Evolutionary conservation across 2,329 filamentous ascomycete species (phyloP).

Genomic region (Hypocrella siamensis): DNA sequence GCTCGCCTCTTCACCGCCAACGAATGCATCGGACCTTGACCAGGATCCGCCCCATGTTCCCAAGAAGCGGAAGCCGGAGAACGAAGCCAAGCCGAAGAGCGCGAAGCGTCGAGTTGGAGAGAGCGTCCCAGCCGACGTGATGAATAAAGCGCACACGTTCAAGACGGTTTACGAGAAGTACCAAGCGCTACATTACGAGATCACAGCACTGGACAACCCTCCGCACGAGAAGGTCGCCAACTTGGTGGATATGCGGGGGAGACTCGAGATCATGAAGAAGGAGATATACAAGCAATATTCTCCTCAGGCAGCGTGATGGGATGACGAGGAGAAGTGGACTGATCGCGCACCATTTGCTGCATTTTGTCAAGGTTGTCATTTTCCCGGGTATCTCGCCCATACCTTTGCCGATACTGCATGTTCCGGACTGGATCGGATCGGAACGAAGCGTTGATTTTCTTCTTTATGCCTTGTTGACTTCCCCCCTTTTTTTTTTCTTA

Average conservation of each 20-base stretch:
- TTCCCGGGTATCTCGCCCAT: too few relatives aligned
- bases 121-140: constrained; percentile 23
- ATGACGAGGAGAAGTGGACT: too few relatives aligned
- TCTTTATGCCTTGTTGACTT: too few relatives aligned
- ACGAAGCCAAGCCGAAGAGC: constrained; percentile 9
- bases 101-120: constrained; percentile 15
- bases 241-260: constrained; percentile 37
- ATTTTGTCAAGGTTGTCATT: too few relatives aligned
- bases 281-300: constrained; percentile 36
- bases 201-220: constrained; percentile 33
- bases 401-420: too few relatives aligned
- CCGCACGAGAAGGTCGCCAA: constrained; percentile 32
- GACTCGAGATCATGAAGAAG: constrained; percentile 39
- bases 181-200: constrained; percentile 37
- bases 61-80: constrained; percentile 29
- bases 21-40: constrained; percentile 48
- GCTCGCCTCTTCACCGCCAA: constrained; percentile 48
- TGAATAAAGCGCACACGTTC: constrained; percentile 39
- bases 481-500: neutral
- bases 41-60: constrained; percentile 14
- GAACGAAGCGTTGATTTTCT: too few relatives aligned
- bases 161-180: constrained; percentile 41
- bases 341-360: too few relatives aligned
- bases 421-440: too few relatives aligned
- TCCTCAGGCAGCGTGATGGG: constrained; percentile 3